Percentiles rank a stretch among this genome's conserved stretches.
These are phyloP conservation scores for Mycena venus DNA, from an alignment of 768 basidiomycete species.

Conservation along the genomic window DNA sequence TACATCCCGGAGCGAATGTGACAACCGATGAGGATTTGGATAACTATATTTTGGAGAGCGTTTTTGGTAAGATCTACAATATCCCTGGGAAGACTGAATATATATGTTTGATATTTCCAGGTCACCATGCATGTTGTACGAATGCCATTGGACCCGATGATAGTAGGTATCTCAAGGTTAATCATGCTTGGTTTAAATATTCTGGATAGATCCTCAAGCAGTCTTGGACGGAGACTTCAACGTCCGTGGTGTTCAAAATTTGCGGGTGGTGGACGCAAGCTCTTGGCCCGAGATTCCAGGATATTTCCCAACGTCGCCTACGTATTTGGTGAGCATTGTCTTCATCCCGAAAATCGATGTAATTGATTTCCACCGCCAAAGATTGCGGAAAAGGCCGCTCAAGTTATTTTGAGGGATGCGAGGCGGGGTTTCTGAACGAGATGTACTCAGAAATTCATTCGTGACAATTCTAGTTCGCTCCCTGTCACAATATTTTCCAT, in stretches of 20 bases:
- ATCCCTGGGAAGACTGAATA: background rate
- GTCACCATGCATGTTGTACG: constrained; percentile 46
- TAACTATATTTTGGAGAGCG: constrained; percentile 34
- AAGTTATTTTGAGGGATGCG: background rate
- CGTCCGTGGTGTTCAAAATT: constrained; percentile 36
- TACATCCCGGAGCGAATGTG: constrained; percentile 23
- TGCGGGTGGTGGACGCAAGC: constrained; percentile 39
- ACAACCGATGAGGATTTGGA: constrained; percentile 39
- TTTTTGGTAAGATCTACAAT: constrained; percentile 31
- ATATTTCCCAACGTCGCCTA: constrained; percentile 43
- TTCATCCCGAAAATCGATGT: background rate
- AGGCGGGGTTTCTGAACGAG: background rate
- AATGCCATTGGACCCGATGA: constrained; percentile 41
- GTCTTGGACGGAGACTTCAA: too few species aligned
- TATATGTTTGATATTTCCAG: background rate
- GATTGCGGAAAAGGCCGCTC: background rate
- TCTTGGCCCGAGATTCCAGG: constrained; percentile 34
- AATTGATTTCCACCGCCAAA: background rate
- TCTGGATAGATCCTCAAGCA: constrained; percentile 38
- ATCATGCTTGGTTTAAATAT: background rate
- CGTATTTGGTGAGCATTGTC: constrained; percentile 40
- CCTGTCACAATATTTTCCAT: too few species aligned
- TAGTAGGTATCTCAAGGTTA: constrained; percentile 28
- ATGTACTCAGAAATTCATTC: too few species aligned
- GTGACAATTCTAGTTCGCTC: too few species aligned